These are phyloP conservation scores for Penicillium coffeae DNA, from an alignment of 495 filamentous ascomycete species.

Conservation along the genomic window DNA sequence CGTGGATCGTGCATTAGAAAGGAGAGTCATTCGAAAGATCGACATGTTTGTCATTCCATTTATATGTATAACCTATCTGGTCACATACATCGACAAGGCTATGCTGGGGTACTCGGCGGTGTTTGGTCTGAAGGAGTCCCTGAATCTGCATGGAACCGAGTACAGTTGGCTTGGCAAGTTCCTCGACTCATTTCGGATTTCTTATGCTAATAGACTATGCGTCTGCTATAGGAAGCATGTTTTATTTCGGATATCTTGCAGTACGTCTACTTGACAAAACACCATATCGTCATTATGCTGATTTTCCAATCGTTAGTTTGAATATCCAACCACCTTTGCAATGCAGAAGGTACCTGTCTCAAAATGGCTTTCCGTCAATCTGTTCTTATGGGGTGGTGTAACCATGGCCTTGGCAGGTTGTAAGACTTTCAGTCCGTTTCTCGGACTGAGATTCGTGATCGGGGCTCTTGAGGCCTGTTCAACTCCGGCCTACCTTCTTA, in stretches of 20 bases:
- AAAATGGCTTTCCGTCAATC: conserved; percentile 4
- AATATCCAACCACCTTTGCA: conserved; percentile 7
- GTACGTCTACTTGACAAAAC: not conserved
- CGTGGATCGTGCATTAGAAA: not conserved
- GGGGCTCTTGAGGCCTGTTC: conserved; percentile 25
- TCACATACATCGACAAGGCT: conserved; percentile 14
- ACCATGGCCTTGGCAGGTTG: conserved; percentile 7
- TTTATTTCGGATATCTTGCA: conserved; percentile 52
- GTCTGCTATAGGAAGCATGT: conserved; percentile 22
- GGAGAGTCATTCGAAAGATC: conserved; percentile 10
- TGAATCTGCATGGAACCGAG: conserved; percentile 41
- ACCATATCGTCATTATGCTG: not conserved
- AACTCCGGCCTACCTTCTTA: conserved; percentile 27
- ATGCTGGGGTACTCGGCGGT: conserved; percentile 34
- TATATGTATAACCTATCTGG: conserved; percentile 12
- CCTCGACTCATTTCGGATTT: not conserved
- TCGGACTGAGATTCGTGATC: conserved; percentile 13
- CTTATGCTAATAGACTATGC: not conserved
- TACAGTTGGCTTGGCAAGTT: conserved; percentile 44
- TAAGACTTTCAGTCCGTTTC: not conserved
- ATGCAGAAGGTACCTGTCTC: conserved; percentile 7
- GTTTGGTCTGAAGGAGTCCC: conserved; percentile 44
- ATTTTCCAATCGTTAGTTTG: conserved; percentile 1
- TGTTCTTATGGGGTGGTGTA: conserved; percentile 6
- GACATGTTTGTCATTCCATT: conserved; percentile 14